Evolutionary conservation across 2,329 filamentous ascomycete species (phyloP).

Genomic region (Cladosporium halotolerans): DNA sequence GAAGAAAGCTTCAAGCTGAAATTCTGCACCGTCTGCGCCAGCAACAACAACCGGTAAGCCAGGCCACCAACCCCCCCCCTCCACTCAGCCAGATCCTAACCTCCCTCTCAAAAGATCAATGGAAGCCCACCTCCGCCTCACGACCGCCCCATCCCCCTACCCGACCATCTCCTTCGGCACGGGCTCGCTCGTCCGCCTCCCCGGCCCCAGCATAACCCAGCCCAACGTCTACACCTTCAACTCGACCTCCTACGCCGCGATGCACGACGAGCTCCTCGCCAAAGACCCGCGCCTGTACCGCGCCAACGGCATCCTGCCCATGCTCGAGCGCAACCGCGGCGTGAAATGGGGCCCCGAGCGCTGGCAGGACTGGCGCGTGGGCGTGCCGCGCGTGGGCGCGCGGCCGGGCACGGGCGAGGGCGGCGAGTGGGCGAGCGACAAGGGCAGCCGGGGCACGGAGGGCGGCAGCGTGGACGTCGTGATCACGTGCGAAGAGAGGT

Average conservation of each 20-base stretch:
- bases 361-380: constrained; percentile 95
- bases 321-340: constrained; percentile 84
- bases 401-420: constrained; percentile 12
- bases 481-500: constrained; percentile 94
- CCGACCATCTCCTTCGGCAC: constrained; percentile 99
- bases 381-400: constrained; percentile 67
- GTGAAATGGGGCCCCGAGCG: constrained; percentile 95
- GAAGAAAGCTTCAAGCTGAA: constrained; percentile 75
- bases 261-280: constrained; percentile 81
- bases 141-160: constrained; percentile 63
- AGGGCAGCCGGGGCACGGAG: constrained; percentile 75
- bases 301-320: constrained; percentile 88
- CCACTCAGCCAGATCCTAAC: constrained; percentile 17
- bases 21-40: constrained; percentile 98
- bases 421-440: constrained; percentile 55
- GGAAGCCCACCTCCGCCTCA: constrained; percentile 95
- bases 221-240: constrained; percentile 99
- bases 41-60: constrained; percentile 85
- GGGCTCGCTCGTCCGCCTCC: constrained; percentile 85
- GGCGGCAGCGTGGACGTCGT: constrained; percentile 88
- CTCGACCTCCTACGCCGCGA: constrained; percentile 87
- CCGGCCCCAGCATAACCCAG: constrained; percentile 82
- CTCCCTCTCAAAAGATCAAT: constrained; percentile 61
- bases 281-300: constrained; percentile 86
- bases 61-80: background rate